phyloP scores from a whole-genome alignment of 2,329 filamentous ascomycete genomes.

The Cercospora sp. region DNA sequence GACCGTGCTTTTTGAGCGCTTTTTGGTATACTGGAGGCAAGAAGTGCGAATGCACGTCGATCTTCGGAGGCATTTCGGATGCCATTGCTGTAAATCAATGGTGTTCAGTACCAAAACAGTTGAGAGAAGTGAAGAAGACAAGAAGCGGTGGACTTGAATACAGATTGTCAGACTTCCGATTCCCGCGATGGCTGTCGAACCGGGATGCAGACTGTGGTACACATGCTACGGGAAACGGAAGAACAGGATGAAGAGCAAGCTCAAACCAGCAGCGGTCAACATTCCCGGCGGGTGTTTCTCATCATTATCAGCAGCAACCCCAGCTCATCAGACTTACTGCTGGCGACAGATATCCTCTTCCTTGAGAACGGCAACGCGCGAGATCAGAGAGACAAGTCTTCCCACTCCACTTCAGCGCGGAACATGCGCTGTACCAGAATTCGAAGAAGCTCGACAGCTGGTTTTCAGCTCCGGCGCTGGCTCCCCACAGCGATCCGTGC shows the following conservation, averaged over 20 bases:
- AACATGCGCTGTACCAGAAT: not conserved
- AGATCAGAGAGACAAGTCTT: not conserved
- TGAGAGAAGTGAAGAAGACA: not conserved
- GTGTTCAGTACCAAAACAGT: no score
- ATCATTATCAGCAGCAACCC: not conserved
- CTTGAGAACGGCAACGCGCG: no score
- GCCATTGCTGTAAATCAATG: no score
- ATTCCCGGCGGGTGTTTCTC: not conserved
- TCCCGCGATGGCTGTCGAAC: not conserved
- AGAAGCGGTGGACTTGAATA: not conserved
- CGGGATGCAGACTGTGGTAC: not conserved
- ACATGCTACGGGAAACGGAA: not conserved
- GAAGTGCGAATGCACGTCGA: conserved; percentile 54
- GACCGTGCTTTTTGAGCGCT: conserved; percentile 44
- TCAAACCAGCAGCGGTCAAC: not conserved
- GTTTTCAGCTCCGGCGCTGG: not conserved
- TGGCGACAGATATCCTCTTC: no score
- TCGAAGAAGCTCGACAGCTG: not conserved
- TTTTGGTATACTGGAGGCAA: conserved; percentile 47
- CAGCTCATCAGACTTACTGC: not conserved
- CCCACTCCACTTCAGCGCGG: no score
- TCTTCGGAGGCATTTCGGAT: conserved; percentile 33
- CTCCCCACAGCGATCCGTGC: not conserved
- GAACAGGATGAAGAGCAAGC: not conserved
- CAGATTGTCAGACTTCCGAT: not conserved